Base-by-base conservation (phyloP, 2,329 filamentous ascomycete genomes). In the Alternaria gansuensis region DNA sequence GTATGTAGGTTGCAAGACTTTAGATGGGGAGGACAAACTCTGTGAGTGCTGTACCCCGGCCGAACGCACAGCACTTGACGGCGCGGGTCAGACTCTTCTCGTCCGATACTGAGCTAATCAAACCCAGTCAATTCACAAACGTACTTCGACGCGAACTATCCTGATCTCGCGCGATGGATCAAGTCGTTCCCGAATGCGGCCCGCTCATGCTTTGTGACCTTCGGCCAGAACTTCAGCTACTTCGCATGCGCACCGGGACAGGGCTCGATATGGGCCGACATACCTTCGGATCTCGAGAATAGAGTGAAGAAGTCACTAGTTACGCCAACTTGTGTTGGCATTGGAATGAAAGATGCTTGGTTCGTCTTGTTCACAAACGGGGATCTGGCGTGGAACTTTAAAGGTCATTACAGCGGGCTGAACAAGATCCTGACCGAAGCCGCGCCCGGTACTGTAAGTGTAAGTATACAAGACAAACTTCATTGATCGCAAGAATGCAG, bases 261-360 rank as follows among this genome's bases (percentile, higher is more conserved):
- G 13, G 73, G 74, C 3, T 76, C 73, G 5, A 68, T 74, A 54
- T 77, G 74, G 74, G 73, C 72, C 11, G 73, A 66, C 0, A 71
- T 76, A 43, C 71, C 73, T 5, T 66, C 61, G 2, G 73, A 75
- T 24, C 62, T 76, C 28, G 72, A 68, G 39, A 70, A 73, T 46
- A 76, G 72, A 54, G 63, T 77, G 23, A 70, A 73, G 13, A 77
- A 76, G 54, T 67, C 72, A 5, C 65, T 68, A 43, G 73, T 74
- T 39, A 74, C 69, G 1, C 74, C 74, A 4, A 64, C 46, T 36
- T 73, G 68, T 36, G 74, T 76, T 17, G 59, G 67, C 11, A 57
- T 77, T 8, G 73, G 74, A 1, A 56, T 68, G 39, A 65, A 75
- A 10, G 60, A 72, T 49, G 70, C 73, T 28, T 77, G 74, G 73